These are phyloP conservation scores for Ambrosia trifida DNA, from an alignment of 129 eudicot species.

Conservation along the genomic window DNA sequence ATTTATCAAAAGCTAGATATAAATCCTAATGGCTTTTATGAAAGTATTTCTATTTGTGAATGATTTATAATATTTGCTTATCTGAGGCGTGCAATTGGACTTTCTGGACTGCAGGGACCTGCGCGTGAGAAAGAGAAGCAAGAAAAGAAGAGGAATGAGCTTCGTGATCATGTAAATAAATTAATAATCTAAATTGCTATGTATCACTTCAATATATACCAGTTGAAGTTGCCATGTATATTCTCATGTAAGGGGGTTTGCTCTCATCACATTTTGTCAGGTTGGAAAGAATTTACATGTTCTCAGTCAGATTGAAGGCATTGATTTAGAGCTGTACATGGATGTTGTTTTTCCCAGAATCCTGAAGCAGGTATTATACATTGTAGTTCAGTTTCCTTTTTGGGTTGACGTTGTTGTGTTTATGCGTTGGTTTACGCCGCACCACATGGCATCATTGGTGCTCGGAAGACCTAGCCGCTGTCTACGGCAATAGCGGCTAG, in stretches of 20 bases:
- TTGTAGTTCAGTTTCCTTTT: too few relatives aligned
- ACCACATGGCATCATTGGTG: too few relatives aligned
- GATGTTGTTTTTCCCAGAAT: slow-evolving; percentile 91
- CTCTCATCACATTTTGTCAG: slow-evolving; percentile 44
- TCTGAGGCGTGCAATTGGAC: slow-evolving; percentile 50
- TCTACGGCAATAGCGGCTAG: too few relatives aligned
- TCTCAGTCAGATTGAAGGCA: slow-evolving; percentile 97
- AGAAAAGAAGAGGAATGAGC: slow-evolving; percentile 95
- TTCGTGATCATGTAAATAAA: slow-evolving; percentile 89
- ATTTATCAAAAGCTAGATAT: slow-evolving; percentile 32
- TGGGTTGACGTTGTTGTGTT: too few relatives aligned
- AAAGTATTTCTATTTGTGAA: slow-evolving; percentile 45
- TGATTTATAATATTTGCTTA: slow-evolving; percentile 47
- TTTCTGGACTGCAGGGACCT: slow-evolving; percentile 80
- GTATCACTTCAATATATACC: slow-evolving; percentile 9
- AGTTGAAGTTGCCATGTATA: background rate
- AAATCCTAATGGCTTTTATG: slow-evolving; percentile 39
- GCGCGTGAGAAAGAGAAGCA: slow-evolving; percentile 89
- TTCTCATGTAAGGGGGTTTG: slow-evolving; percentile 32
- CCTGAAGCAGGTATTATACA: slow-evolving; percentile 71
- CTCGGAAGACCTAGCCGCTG: too few relatives aligned
- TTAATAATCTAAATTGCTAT: slow-evolving; percentile 25
- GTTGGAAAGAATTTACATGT: slow-evolving; percentile 98
- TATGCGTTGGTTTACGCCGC: too few relatives aligned
- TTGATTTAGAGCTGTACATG: slow-evolving; percentile 88